Evolutionary conservation across 495 filamentous ascomycete species (phyloP), one percentile per base, ranked within the genome.

Genomic region (Aspergillus cavernicola): DNA sequence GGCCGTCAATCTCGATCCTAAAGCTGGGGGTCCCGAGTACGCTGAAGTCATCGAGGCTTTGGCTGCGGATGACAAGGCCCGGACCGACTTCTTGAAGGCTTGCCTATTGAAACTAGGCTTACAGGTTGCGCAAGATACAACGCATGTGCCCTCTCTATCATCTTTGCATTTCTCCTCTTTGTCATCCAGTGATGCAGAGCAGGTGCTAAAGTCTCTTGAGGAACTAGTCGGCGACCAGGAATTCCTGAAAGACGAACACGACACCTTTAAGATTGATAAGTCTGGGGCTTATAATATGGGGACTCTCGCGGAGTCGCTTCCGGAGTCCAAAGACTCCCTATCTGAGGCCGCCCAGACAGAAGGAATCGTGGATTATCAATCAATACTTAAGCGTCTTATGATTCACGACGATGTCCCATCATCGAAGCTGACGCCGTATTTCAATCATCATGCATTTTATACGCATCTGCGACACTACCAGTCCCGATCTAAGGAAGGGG

Each of bases 71-170:
- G 89, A 97, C 52, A 76, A 76, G 22, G 70, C 78, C 15, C 80
- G 93, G 29, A 79, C 80, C 18, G 79, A 78, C 38, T 97, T 97
- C 60, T 63, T 98, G 29, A 92, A 88, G 60, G 86, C 87, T 4
- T 90, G 88, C 50, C 74, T 98, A 18, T 61, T 70, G 4, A 97
- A 97, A 56, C 75, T 98, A n/a, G 89, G 89, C 0, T 70, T 98
- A 15, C 77, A 87, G 50, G 82, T 92, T 33, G 86, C 78, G 56
- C 74, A 86, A 59, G 85, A 88, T 18, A 76, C 78, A 53, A 78
- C 83, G 50, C 74, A 79, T 61, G 78, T 92, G 66, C 95, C 91
- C 24, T 87, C 86, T 59, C 82, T 96, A 35, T 95, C 92, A 58
- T 84, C 80, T 58, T 75, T 96, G 44, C 91, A 97, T 73, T 73